Conservation (phyloP, 2,329 filamentous ascomycete genomes). For the Neofusicoccum ribis region DNA sequence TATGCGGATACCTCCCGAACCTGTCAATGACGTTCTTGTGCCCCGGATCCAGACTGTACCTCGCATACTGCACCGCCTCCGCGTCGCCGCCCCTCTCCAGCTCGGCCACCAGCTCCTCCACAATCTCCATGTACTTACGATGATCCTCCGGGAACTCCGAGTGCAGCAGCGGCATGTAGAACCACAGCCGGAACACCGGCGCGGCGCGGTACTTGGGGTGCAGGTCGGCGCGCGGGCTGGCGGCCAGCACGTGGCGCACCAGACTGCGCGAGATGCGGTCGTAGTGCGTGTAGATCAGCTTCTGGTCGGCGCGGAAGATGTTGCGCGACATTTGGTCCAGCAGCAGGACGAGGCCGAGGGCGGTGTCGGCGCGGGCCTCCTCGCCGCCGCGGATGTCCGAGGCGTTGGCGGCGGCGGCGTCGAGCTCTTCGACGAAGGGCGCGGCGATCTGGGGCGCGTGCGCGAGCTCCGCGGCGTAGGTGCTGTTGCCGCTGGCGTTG, state of each 20-base stretch:
- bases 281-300: slow-evolving; percentile 56
- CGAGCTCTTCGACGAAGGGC: slow-evolving; percentile 40
- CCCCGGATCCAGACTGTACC: slow-evolving; percentile 43
- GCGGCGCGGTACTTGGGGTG: slow-evolving; percentile 34
- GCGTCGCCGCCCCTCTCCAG: slow-evolving; percentile 32
- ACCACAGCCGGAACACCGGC: slow-evolving; percentile 53
- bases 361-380: slow-evolving; percentile 34
- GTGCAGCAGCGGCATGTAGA: slow-evolving; percentile 63
- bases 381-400: slow-evolving; percentile 22
- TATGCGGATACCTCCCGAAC: slow-evolving; percentile 62
- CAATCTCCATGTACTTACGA: slow-evolving; percentile 36
- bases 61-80: slow-evolving; percentile 31
- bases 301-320: slow-evolving; percentile 55
- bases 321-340: slow-evolving; percentile 66
- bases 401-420: slow-evolving; percentile 24
- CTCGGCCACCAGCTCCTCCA: slow-evolving; percentile 36
- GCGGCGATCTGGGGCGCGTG: slow-evolving; percentile 28
- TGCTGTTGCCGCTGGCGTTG: slow-evolving; percentile 21
- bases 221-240: slow-evolving; percentile 30
- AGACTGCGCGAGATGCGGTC: slow-evolving; percentile 57
- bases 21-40: slow-evolving; percentile 53
- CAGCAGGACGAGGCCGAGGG: slow-evolving; percentile 56
- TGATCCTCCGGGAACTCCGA: slow-evolving; percentile 54
- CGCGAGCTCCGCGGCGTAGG: slow-evolving; percentile 28
- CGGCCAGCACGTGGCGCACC: slow-evolving; percentile 37